A percentile compares a stretch with the other conserved stretches of the same genome.
phyloP scores from a whole-genome alignment of 2,329 filamentous ascomycete genomes.

The Xylariomycetidae sp. region DNA sequence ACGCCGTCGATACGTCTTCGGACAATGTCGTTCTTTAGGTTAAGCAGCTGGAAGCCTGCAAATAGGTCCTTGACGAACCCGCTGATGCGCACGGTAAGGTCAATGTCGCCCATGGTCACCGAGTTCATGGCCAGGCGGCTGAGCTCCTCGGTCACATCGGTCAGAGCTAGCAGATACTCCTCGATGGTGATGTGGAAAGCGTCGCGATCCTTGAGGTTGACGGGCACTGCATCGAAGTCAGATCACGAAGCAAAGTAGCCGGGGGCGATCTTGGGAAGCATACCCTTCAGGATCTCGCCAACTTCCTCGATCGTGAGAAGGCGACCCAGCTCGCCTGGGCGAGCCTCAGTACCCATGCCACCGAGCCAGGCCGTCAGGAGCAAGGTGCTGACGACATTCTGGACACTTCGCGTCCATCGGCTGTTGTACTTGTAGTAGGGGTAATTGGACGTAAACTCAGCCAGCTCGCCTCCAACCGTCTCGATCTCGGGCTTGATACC shows the following conservation, averaged over 20 bases:
- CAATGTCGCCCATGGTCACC: slow-evolving; percentile 85
- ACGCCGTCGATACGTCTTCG: slow-evolving; percentile 84
- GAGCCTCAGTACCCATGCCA: slow-evolving; percentile 54
- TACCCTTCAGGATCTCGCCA: slow-evolving; percentile 69
- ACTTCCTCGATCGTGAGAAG: slow-evolving; percentile 87
- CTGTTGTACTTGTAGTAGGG: slow-evolving; percentile 98
- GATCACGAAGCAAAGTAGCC: neutral
- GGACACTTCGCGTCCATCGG: slow-evolving; percentile 78
- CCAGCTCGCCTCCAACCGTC: slow-evolving; percentile 65
- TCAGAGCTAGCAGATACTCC: slow-evolving; percentile 88
- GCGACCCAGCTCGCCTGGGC: slow-evolving; percentile 49
- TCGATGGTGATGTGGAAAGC: slow-evolving; percentile 95
- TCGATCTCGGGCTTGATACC: slow-evolving; percentile 65
- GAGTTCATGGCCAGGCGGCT: slow-evolving; percentile 88
- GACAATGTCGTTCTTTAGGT: slow-evolving; percentile 91
- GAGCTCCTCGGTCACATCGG: slow-evolving; percentile 84
- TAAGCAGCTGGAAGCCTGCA: slow-evolving; percentile 92
- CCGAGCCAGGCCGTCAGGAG: slow-evolving; percentile 70
- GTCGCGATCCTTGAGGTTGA: slow-evolving; percentile 85
- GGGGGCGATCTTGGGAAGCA: slow-evolving; percentile 16
- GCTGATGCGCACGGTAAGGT: slow-evolving; percentile 79
- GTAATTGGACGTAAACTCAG: slow-evolving; percentile 69
- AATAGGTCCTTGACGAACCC: slow-evolving; percentile 93
- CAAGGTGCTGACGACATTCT: slow-evolving; percentile 63
- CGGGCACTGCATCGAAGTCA: slow-evolving; percentile 57